Base-by-base conservation (phyloP, 2,329 filamentous ascomycete genomes). In the Sporothrix pallida region DNA sequence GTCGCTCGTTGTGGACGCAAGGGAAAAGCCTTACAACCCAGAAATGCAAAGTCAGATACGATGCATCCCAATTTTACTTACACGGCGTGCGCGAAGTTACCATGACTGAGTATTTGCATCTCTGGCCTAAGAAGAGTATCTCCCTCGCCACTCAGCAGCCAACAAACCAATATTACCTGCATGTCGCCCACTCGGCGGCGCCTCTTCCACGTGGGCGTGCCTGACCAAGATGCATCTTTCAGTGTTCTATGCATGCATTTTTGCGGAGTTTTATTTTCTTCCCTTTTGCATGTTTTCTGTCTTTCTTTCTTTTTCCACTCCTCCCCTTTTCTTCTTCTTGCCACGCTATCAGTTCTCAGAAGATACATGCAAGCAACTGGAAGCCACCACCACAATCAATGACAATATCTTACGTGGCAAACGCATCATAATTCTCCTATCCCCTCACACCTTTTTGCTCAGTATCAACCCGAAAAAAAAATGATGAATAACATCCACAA, bases 201-300 rank as follows among this genome's bases (percentile, higher is more conserved):
- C 46, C 31, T 23, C 17, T 54, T 69, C 67, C 67, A 69, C 67
- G 67, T 69, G 67, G 48, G 48, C 42, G 67, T 69, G 48, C 67
- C 67, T 69, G 48, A 26, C n/a, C 48, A 17, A 52, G 46, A 68
- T 52, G 65, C 63, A 26, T n/a, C 23, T n/a, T 31, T 17, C 13
- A 7, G 58, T 31, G 42, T 68, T 68, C 63, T 52, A 26, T 42
- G 58, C 42, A 46, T 48, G 10, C 20, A 4, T 17, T 50, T 31
- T 37, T 50, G 44, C 65, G 65, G 20, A 31, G 23, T 37, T 31
- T 52, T n/a, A n/a, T n/a, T 68, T 37, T 68, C 37, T 20, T 26
- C 26, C 7, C 26, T 52, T n/a, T 54, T 26, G 17, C 5, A 23
- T 42, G 7, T 23, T 54, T 17, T 62, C 44, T 9, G 1, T 23